These are phyloP conservation scores for Mucuna pruriens DNA, from an alignment of 306 rosid species.

Conservation along the genomic window DNA sequence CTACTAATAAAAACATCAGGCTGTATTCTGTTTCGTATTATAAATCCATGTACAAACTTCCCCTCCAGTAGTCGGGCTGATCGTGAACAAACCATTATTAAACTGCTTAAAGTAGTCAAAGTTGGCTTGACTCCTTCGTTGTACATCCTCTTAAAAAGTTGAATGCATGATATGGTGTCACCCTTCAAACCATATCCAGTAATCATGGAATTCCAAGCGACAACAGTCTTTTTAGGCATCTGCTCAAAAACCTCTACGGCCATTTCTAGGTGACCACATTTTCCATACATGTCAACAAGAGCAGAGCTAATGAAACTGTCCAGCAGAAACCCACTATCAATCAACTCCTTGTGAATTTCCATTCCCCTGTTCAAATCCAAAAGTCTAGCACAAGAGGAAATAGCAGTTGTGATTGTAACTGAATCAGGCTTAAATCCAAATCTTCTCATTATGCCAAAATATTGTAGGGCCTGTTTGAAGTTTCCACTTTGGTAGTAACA, in stretches of 20 bases:
- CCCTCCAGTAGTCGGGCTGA: conserved; percentile 61
- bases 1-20: conserved; percentile 60
- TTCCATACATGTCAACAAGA: conserved; percentile 89
- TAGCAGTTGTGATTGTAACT: conserved; percentile 57
- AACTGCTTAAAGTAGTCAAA: conserved; percentile 67
- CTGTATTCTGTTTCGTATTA: conserved; percentile 56
- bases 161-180: conserved; percentile 67
- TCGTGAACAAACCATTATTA: conserved; percentile 65
- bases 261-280: conserved; percentile 70
- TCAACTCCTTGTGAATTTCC: conserved; percentile 66
- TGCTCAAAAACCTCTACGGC: conserved; percentile 72
- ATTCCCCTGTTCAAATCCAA: conserved; percentile 72
- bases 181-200: conserved; percentile 67
- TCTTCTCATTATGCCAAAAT: conserved; percentile 63
- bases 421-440: conserved; percentile 69
- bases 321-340: conserved; percentile 36
- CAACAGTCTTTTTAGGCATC: conserved; percentile 62
- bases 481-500: conserved; percentile 72
- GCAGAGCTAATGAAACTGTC: conserved; percentile 65
- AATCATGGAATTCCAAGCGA: conserved; percentile 87
- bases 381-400: conserved; percentile 74
- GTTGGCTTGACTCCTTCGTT: conserved; percentile 63
- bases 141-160: conserved; percentile 69
- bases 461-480: conserved; percentile 54
- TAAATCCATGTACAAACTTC: conserved; percentile 69